Percentiles rank a stretch among this genome's conserved stretches.
These are phyloP conservation scores for Backusella australiensis DNA, from an alignment of 192 early-diverging fungal species.

Conservation along the genomic window DNA sequence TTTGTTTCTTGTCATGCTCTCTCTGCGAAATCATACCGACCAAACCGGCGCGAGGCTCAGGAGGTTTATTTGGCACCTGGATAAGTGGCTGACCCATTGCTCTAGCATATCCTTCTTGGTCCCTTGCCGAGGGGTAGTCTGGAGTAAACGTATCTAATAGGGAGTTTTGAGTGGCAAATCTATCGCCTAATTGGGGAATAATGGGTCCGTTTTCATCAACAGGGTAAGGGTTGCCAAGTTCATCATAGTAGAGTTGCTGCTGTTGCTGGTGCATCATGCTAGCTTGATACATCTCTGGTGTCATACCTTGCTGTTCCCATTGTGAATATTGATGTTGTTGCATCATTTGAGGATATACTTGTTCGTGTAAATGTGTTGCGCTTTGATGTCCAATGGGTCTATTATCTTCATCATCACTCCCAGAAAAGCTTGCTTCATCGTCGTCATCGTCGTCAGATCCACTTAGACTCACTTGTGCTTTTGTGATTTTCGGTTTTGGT, in stretches of 20 bases:
- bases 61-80: constrained; percentile 34
- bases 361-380: not conserved
- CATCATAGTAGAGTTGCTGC: not conserved
- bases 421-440: not conserved
- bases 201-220: constrained; percentile 28
- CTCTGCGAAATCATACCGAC: constrained; percentile 39
- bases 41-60: constrained; percentile 35
- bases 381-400: not conserved
- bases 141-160: constrained; percentile 31
- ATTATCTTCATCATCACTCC: constrained; percentile 1
- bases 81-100: constrained; percentile 35
- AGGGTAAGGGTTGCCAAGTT: not conserved
- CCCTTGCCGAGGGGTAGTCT: constrained; percentile 30
- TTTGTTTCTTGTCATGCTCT: constrained; percentile 34
- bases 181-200: constrained; percentile 31
- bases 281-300: not conserved
- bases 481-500: constrained; percentile 15
- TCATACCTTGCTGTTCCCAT: not conserved
- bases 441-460: constrained; percentile 7
- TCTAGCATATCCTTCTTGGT: constrained; percentile 37
- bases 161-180: constrained; percentile 37
- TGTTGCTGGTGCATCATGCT: not conserved
- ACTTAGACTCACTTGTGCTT: constrained; percentile 15
- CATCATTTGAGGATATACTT: not conserved
- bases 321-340: constrained; percentile 9